phyloP scores from a whole-genome alignment of 2,329 filamentous ascomycete species.

The Monilinia laxa region DNA sequence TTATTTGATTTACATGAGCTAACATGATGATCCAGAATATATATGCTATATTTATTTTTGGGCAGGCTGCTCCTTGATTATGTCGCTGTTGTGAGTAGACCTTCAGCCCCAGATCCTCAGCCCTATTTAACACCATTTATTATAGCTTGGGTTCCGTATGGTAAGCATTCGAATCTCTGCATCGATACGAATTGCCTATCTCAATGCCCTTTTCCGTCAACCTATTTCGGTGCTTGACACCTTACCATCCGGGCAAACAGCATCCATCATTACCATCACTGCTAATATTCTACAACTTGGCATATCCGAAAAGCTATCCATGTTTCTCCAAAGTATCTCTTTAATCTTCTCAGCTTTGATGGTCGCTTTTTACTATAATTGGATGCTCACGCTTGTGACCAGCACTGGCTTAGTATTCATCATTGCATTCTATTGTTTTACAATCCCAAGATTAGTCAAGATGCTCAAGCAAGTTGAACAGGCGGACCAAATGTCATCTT shows the following conservation, averaged over 20 bases:
- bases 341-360: conserved; percentile 54
- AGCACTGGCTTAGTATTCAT: conserved; percentile 56
- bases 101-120: not conserved
- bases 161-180: conserved; percentile 61
- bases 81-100: conserved; percentile 49
- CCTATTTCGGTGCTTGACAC: conserved; percentile 67
- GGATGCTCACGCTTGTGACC: conserved; percentile 59
- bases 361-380: conserved; percentile 56
- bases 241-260: conserved; percentile 61
- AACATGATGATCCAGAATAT: conserved; percentile 47
- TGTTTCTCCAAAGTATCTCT: conserved; percentile 54
- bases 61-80: conserved; percentile 56
- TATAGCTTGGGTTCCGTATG: conserved; percentile 51
- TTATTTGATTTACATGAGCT: not conserved
- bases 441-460: conserved; percentile 58
- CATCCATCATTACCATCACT: conserved; percentile 64
- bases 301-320: conserved; percentile 60
- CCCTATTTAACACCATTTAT: not conserved
- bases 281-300: conserved; percentile 61
- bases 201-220: conserved; percentile 62
- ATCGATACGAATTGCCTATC: conserved; percentile 60
- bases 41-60: conserved; percentile 58
- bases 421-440: conserved; percentile 48
- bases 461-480: conserved; percentile 47
- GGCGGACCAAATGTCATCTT: conserved; percentile 57